Conservation (phyloP, 192 early-diverging fungal genomes). For the Umbelopsis sp. region DNA sequence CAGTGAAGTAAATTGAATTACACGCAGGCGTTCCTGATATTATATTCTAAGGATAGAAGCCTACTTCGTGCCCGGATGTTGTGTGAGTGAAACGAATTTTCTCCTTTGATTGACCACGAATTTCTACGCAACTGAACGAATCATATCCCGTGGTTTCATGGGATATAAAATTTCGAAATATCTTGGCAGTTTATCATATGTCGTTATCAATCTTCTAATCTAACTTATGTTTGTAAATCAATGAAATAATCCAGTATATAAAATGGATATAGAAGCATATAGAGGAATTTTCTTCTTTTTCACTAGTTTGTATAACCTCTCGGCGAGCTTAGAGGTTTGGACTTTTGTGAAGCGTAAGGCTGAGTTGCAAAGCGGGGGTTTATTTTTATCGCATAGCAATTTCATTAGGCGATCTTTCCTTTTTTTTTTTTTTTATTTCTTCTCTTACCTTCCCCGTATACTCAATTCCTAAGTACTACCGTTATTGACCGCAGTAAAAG, state of each 20-base stretch:
- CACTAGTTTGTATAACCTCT: neutral
- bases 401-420: neutral
- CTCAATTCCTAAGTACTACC: neutral
- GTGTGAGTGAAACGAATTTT: neutral
- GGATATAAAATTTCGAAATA: neutral
- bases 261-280: neutral
- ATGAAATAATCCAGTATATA: neutral
- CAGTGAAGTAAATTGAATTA: too few relatives aligned
- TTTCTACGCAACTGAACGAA: neutral
- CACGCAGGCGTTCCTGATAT: too few relatives aligned
- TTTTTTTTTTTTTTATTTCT: neutral
- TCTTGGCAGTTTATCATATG: too few relatives aligned
- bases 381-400: neutral
- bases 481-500: neutral
- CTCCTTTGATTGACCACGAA: neutral
- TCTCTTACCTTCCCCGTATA: neutral
- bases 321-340: too few relatives aligned
- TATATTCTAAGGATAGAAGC: too few relatives aligned
- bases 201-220: too few relatives aligned
- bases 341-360: neutral
- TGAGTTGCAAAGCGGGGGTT: neutral
- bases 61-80: neutral
- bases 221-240: too few relatives aligned
- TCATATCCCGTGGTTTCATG: neutral
- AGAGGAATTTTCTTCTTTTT: neutral